A percentile compares a stretch with the other conserved stretches of the same genome.
These are phyloP conservation scores for Persicaria tinctoria DNA, from an alignment of 148 eudicot genomes.

Conservation along the genomic window DNA sequence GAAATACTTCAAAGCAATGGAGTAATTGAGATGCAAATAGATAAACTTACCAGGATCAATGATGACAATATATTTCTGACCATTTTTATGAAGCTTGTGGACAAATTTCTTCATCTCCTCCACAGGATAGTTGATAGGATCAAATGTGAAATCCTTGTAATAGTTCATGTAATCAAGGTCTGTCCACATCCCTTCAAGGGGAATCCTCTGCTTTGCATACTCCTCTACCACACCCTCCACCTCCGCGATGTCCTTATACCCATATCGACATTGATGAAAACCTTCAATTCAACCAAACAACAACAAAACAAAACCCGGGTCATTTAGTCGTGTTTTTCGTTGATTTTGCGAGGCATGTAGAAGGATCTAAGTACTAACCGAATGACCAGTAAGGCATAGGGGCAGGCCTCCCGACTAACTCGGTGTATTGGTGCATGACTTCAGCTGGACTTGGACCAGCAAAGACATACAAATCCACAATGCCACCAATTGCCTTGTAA, in stretches of 20 bases:
- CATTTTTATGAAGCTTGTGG: constrained; percentile 47
- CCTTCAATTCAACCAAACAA: constrained; percentile 29
- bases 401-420: constrained; percentile 68
- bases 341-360: not conserved
- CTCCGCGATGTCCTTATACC: constrained; percentile 51
- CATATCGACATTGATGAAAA: constrained; percentile 80
- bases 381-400: constrained; percentile 98
- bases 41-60: constrained; percentile 71
- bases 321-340: not conserved
- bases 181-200: constrained; percentile 80
- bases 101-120: constrained; percentile 54
- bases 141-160: constrained; percentile 74
- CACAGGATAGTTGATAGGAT: constrained; percentile 62
- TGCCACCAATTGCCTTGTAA: constrained; percentile 75
- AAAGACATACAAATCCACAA: constrained; percentile 64
- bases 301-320: not conserved
- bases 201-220: constrained; percentile 53
- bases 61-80: constrained; percentile 67
- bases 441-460: constrained; percentile 47
- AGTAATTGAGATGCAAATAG: not conserved
- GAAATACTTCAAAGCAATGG: not conserved
- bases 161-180: constrained; percentile 87
- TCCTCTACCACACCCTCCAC: constrained; percentile 52
- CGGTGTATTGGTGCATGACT: constrained; percentile 68
- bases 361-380: constrained; percentile 30